These are phyloP conservation scores for Ambispora gerdemannii DNA, from an alignment of 192 early-diverging fungal genomes.

Conservation along the genomic window DNA sequence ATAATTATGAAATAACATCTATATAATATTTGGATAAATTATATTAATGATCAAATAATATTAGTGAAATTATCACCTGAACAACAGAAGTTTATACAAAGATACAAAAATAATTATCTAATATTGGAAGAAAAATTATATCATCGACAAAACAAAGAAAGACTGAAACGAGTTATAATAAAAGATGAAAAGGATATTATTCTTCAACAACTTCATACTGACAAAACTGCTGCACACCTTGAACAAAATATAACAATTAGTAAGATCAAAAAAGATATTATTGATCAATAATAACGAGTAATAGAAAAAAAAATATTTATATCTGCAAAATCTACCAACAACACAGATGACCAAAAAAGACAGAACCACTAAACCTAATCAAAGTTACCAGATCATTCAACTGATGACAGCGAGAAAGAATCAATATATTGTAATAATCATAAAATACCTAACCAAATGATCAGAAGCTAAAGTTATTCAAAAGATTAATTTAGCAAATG, in stretches of 20 bases:
- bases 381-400: neutral
- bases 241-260: conserved; percentile 25
- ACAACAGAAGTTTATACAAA: too few relatives aligned
- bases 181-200: neutral
- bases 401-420: neutral
- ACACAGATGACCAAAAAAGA: too few relatives aligned
- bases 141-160: too few relatives aligned
- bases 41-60: too few relatives aligned
- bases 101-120: too few relatives aligned
- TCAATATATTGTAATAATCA: conserved; percentile 29
- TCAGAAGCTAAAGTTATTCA: conserved; percentile 27
- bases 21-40: too few relatives aligned
- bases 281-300: neutral
- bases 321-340: neutral
- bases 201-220: conserved; percentile 13
- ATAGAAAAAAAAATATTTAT: neutral
- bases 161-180: too few relatives aligned
- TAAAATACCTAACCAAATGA: conserved; percentile 36
- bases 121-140: too few relatives aligned
- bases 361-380: neutral
- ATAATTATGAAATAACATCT: too few relatives aligned
- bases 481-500: conserved; percentile 17
- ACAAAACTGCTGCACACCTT: conserved; percentile 20
- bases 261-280: neutral
- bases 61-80: too few relatives aligned